These are phyloP conservation scores for Pezicula radicicola DNA, from an alignment of 2,329 filamentous ascomycete species.

Conservation along the genomic window DNA sequence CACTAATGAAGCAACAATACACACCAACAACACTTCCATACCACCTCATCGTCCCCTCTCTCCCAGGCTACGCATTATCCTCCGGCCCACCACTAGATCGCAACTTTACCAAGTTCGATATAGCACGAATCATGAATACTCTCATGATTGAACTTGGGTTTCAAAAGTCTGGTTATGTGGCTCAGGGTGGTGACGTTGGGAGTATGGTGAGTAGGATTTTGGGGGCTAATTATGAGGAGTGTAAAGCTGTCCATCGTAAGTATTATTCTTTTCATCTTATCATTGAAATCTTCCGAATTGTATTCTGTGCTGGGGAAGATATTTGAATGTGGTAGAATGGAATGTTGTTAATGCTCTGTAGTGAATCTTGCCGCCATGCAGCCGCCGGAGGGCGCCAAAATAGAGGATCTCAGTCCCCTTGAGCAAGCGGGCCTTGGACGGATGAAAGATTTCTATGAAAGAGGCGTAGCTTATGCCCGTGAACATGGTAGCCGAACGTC, in stretches of 20 bases:
- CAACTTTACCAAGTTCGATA: constrained; percentile 27
- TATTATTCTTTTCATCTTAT: background rate
- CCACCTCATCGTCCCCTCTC: constrained; percentile 17
- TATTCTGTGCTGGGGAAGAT: too few species aligned
- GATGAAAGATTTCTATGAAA: constrained; percentile 33
- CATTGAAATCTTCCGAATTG: background rate
- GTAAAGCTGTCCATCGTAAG: constrained; percentile 13
- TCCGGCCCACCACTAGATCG: constrained; percentile 19
- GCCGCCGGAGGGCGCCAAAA: background rate
- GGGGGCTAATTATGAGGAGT: constrained; percentile 5
- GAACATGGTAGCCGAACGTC: constrained; percentile 52
- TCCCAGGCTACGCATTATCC: constrained; percentile 19
- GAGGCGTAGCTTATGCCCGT: constrained; percentile 45
- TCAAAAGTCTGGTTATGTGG: constrained; percentile 24
- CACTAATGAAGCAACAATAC: constrained; percentile 25
- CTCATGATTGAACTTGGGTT: constrained; percentile 15
- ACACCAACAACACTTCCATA: constrained; percentile 11
- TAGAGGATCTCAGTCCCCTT: constrained; percentile 51
- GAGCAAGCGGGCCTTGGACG: constrained; percentile 37
- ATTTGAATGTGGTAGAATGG: background rate
- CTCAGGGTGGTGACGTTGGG: constrained; percentile 16
- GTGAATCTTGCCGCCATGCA: constrained; percentile 5
- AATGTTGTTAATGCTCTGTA: background rate
- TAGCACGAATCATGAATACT: constrained; percentile 7
- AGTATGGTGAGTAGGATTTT: constrained; percentile 13